Conservation (phyloP, 179 eudicot genomes). For the Pouteria campechiana region DNA sequence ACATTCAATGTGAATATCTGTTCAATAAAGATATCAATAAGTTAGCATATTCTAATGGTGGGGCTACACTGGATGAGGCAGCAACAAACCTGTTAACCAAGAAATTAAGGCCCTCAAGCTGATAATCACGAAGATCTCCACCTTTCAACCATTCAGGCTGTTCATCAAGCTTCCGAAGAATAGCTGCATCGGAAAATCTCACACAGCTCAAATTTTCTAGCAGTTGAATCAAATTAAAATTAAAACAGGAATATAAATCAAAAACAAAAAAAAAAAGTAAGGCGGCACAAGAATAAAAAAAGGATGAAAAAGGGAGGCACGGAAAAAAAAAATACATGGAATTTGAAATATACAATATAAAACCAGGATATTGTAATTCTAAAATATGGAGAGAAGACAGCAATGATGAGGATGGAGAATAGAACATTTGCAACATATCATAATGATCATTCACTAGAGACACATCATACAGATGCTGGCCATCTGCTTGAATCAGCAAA, state of each 20-base stretch:
- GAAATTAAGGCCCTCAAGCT: slow-evolving; percentile 97
- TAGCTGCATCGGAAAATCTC: slow-evolving; percentile 34
- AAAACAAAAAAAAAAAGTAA: background rate
- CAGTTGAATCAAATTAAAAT: background rate
- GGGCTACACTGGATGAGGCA: slow-evolving; percentile 1
- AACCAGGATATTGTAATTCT: too few relatives aligned
- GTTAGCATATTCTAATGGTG: too few relatives aligned
- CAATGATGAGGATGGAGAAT: too few relatives aligned
- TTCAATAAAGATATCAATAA: too few relatives aligned
- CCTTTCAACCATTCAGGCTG: slow-evolving; percentile 99
- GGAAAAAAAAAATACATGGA: too few relatives aligned
- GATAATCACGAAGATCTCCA: slow-evolving; percentile 95
- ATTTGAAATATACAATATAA: too few relatives aligned
- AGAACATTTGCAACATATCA: too few relatives aligned
- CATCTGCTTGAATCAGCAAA: too few relatives aligned
- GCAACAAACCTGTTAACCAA: slow-evolving; percentile 79
- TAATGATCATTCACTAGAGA: too few relatives aligned
- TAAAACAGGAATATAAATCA: background rate
- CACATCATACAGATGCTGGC: too few relatives aligned
- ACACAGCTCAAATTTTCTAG: background rate
- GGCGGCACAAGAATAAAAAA: background rate
- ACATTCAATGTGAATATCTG: too few relatives aligned
- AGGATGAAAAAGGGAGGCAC: background rate
- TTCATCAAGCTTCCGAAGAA: slow-evolving; percentile 93
- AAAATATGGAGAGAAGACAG: too few relatives aligned